Base-by-base conservation (phyloP, 768 basidiomycete genomes). In the Lentinula boryana region DNA sequence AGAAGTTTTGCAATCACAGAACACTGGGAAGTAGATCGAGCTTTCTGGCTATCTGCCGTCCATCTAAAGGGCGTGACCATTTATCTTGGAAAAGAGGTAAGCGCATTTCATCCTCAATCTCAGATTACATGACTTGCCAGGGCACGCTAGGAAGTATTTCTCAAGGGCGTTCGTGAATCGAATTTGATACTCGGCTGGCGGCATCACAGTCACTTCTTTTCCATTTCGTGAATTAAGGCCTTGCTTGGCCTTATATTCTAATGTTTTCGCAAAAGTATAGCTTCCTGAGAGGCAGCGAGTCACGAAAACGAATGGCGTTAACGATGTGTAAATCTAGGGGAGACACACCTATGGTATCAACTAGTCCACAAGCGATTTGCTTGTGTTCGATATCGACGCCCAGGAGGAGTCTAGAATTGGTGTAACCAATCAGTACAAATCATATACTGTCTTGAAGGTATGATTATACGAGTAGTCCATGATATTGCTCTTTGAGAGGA, bases 201-300 rank as follows among this genome's bases (percentile, higher is more conserved):
- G 91, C 44, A 93, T 79, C 13, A 93, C 87, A 0, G 91, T 93
- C 8, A 90, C 84, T 36, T 91, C 87, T 63, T 90, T 87, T 2
- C 82, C 84, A 38, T 61, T 62, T 32, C 66, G 63, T 4, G 84
- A 75, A 50, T 84, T 84, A 12, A 93, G 75, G 4, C 84, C 85
- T 48, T 89, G 86, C 70, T 94, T 94, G 8, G 89, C 89, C 68
- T 91, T 89, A 71, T 91, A 91, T 71, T 94, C 91, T 6, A 94
- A 75, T 0, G 89, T 92, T 71, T 93, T 94, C 2, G 89, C 91
- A 64, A 93, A 87, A 0, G 89, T 91, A 71, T 88, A 94, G 66
- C 88, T 90, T 32, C 90, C 86, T 85, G 63, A 35, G 43, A 13
- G n/a, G 16, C n/a, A 15, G n/a, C 18, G 54, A 15, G 36, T 55